phyloP scores from a whole-genome alignment of 2,329 filamentous ascomycete genomes.

The Aspergillus sp. region DNA sequence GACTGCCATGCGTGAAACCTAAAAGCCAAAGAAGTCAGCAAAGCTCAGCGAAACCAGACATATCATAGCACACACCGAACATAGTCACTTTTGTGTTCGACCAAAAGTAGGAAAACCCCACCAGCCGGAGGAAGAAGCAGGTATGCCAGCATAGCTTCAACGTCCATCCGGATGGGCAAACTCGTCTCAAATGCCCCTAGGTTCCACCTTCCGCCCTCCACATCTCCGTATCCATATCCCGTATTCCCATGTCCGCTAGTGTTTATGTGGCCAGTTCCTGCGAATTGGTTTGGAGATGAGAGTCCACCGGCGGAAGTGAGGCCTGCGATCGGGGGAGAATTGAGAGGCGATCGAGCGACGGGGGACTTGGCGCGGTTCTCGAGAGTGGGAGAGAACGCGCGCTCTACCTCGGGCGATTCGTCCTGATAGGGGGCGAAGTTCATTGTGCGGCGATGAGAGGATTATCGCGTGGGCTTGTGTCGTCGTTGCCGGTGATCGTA shows the following conservation, averaged over 20 bases:
- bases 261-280: slow-evolving; percentile 27
- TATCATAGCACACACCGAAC: slow-evolving; percentile 64
- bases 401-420: slow-evolving; percentile 78
- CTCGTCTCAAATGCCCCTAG: slow-evolving; percentile 83
- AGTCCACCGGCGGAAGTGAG: slow-evolving; percentile 43
- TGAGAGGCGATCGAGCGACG: slow-evolving; percentile 55
- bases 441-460: slow-evolving; percentile 52
- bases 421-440: slow-evolving; percentile 98
- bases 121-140: slow-evolving; percentile 80
- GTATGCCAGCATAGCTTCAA: slow-evolving; percentile 90
- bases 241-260: slow-evolving; percentile 40
- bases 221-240: slow-evolving; percentile 42
- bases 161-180: slow-evolving; percentile 79
- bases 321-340: slow-evolving; percentile 44
- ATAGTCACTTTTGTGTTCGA: slow-evolving; percentile 96
- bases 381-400: slow-evolving; percentile 72
- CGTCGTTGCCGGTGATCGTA: slow-evolving; percentile 1
- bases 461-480: slow-evolving; percentile 18
- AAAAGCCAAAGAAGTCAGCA: slow-evolving; percentile 7
- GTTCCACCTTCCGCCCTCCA: slow-evolving; percentile 60
- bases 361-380: slow-evolving; percentile 52
- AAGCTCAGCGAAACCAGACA: too few species aligned
- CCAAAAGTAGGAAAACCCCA: slow-evolving; percentile 76
- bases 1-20: slow-evolving; percentile 98
- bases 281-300: slow-evolving; percentile 42